Evolutionary conservation across 306 rosid species (phyloP).

Genomic region (apple (Malus domestica)): ASM211411v1 NC_041803.1:164001-164500

Average conservation of each 20-base stretch:
- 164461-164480: too few species aligned
- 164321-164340: too few species aligned
- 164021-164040: not conserved
- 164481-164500: too few species aligned
- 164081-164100: not conserved
- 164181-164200: not conserved
- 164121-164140: not conserved
- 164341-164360: too few species aligned
- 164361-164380: too few species aligned
- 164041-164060: not conserved
- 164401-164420: too few species aligned
- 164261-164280: not conserved
- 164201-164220: not conserved
- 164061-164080: not conserved
- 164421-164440: too few species aligned
- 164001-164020: conserved; percentile 90
- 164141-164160: not conserved
- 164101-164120: not conserved
- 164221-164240: not conserved
- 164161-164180: not conserved
- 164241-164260: not conserved
- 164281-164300: not conserved
- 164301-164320: not conserved
- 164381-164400: too few species aligned
- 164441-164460: too few species aligned